A percentile compares a stretch with the other conserved stretches of the same genome.
Evolutionary conservation across 345 rosid genomes (phyloP).

Genomic region (Populus tremula): DNA sequence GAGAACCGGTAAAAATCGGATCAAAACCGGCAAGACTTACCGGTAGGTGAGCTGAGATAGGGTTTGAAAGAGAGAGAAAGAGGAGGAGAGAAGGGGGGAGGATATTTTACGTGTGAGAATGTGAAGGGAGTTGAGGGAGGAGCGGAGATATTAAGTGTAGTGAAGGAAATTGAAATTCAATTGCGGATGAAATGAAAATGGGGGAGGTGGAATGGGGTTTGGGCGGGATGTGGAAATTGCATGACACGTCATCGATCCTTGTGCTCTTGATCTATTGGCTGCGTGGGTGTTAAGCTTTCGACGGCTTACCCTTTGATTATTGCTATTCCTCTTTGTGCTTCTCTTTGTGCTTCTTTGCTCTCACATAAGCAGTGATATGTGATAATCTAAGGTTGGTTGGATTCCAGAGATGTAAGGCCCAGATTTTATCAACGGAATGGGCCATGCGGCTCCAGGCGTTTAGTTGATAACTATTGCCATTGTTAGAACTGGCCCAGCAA

Average conservation of each 20-base stretch:
- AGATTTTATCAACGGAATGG: background rate
- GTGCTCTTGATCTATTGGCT: conserved; percentile 31
- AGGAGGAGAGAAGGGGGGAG: background rate
- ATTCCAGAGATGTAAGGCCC: background rate
- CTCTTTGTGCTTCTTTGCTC: conserved; percentile 60
- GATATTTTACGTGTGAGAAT: background rate
- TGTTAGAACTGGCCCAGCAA: too few species aligned
- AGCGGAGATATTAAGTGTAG: conserved; percentile 47
- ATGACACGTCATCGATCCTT: conserved; percentile 68
- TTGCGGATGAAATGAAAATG: conserved; percentile 64
- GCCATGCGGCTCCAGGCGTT: background rate
- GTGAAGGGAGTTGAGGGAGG: background rate
- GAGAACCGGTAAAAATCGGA: conserved; percentile 4
- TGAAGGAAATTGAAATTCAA: conserved; percentile 66
- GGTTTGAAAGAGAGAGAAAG: conserved; percentile 15
- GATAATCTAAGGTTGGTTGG: background rate
- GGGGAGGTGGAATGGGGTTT: conserved; percentile 43
- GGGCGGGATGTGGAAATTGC: conserved; percentile 71
- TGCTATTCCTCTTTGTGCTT: conserved; percentile 12
- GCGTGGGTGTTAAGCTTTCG: conserved; percentile 20
- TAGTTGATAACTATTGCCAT: background rate
- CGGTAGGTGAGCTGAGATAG: conserved; percentile 20
- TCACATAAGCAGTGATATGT: background rate
- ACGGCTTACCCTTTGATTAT: conserved; percentile 3
- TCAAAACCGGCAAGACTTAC: conserved; percentile 10